A percentile compares a stretch with the other conserved stretches of the same genome.
Conservation (phyloP, 2,329 filamentous ascomycete genomes). For the Botrytis fabae region DNA sequence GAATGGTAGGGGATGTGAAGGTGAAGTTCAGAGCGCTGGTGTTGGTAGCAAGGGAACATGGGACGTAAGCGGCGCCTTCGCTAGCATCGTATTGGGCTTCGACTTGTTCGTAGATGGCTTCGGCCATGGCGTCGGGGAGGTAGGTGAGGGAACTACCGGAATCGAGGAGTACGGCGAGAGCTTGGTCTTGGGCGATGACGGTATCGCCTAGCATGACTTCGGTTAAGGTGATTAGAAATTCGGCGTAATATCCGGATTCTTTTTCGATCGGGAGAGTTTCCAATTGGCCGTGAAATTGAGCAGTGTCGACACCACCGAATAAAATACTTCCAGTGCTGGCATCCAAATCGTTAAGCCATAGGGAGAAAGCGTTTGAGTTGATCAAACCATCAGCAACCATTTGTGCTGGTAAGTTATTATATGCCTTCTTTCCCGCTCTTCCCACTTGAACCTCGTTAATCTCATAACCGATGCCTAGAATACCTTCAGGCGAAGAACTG, state of each 20-base stretch:
- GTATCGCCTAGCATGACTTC: conserved; percentile 50
- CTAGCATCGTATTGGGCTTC: conserved; percentile 57
- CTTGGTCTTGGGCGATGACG: conserved; percentile 49
- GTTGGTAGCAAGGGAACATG: conserved; percentile 52
- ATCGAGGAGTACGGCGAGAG: conserved; percentile 67
- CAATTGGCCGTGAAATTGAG: conserved; percentile 62
- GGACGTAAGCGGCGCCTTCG: conserved; percentile 60
- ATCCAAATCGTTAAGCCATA: conserved; percentile 74
- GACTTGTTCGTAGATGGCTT: conserved; percentile 58
- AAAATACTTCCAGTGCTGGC: conserved; percentile 66
- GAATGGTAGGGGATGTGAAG: conserved; percentile 56
- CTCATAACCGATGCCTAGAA: conserved; percentile 82
- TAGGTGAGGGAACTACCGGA: conserved; percentile 68
- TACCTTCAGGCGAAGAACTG: conserved; percentile 64
- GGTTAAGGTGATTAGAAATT: conserved; percentile 71
- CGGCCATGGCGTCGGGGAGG: conserved; percentile 57
- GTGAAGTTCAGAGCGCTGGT: conserved; percentile 51
- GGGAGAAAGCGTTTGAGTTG: conserved; percentile 66
- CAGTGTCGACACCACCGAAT: conserved; percentile 73
- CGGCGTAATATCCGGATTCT: conserved; percentile 51
- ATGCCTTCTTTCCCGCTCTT: conserved; percentile 53
- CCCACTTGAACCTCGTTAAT: conserved; percentile 75
- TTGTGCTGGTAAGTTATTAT: conserved; percentile 68
- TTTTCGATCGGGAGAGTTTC: conserved; percentile 66
- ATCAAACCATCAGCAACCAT: conserved; percentile 63